Conservation (phyloP, 1,284 basidiomycete species). For the Leccinum subrobustum region DNA sequence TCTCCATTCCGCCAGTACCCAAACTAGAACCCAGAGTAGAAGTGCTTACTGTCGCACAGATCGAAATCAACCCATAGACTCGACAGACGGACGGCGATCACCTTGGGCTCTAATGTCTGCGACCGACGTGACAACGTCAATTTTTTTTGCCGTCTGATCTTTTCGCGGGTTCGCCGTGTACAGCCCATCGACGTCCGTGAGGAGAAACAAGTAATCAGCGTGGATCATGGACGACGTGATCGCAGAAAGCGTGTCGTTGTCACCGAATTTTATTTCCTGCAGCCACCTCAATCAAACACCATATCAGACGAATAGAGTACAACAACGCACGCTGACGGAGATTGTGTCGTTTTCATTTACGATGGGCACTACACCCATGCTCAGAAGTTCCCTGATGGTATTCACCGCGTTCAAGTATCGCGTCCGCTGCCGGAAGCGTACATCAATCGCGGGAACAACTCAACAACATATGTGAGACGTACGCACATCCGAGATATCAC, state of each 20-base stretch:
- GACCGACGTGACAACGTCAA: slow-evolving; percentile 84
- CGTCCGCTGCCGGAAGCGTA: slow-evolving; percentile 61
- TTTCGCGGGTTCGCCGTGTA: slow-evolving; percentile 95
- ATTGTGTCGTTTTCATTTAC: slow-evolving; percentile 98
- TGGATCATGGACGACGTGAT: slow-evolving; percentile 97
- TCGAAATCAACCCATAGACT: neutral
- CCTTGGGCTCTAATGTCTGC: slow-evolving; percentile 80
- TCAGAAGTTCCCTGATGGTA: slow-evolving; percentile 85
- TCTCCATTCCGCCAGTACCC: slow-evolving; percentile 99
- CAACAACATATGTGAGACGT: neutral
- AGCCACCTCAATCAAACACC: slow-evolving; percentile 2
- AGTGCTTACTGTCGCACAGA: slow-evolving; percentile 69
- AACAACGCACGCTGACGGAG: slow-evolving; percentile 79
- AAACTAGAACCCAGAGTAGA: slow-evolving; percentile 89
- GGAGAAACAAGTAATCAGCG: slow-evolving; percentile 94
- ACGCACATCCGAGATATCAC: slow-evolving; percentile 94
- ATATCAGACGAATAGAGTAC: neutral
- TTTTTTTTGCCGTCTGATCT: slow-evolving; percentile 79
- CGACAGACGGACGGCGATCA: slow-evolving; percentile 29
- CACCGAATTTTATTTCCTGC: slow-evolving; percentile 99
- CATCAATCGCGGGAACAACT: neutral
- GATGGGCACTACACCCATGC: slow-evolving; percentile 90
- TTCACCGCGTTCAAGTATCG: slow-evolving; percentile 94
- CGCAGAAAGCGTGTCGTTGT: slow-evolving; percentile 97
- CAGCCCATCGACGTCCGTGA: slow-evolving; percentile 96